These are phyloP conservation scores for Xylaria sp. DNA, from an alignment of 495 filamentous ascomycete genomes.

Conservation along the genomic window DNA sequence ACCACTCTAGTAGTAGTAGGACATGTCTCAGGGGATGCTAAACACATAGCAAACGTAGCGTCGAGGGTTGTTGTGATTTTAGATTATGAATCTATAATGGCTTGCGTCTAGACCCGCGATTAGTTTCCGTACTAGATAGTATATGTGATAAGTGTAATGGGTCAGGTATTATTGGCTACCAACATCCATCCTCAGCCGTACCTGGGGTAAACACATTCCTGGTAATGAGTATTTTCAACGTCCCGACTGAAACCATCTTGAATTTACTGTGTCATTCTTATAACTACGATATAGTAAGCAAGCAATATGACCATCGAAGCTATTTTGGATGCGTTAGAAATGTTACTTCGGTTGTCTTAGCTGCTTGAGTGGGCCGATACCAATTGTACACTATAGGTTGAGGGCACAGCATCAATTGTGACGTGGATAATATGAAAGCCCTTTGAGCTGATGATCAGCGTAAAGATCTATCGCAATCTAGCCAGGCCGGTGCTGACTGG, in stretches of 20 bases:
- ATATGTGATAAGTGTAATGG: not conserved
- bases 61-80: not conserved
- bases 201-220: not conserved
- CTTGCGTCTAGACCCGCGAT: not conserved
- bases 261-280: not conserved
- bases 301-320: not conserved
- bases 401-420: not conserved
- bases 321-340: not conserved
- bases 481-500: not conserved
- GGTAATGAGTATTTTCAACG: not conserved
- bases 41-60: not conserved
- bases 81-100: not conserved
- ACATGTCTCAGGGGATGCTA: not conserved
- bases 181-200: not conserved
- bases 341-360: not conserved
- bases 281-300: conserved; percentile 16
- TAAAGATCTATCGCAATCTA: conserved; percentile 8
- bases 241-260: not conserved
- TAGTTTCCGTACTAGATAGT: no score
- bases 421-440: not conserved
- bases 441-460: not conserved
- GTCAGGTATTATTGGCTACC: not conserved
- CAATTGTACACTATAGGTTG: not conserved
- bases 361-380: not conserved
- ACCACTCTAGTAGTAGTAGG: no score